These are phyloP conservation scores for Globisporangium spinosum DNA, from an alignment of 352 stramenopile genomes.

Conservation along the genomic window DNA sequence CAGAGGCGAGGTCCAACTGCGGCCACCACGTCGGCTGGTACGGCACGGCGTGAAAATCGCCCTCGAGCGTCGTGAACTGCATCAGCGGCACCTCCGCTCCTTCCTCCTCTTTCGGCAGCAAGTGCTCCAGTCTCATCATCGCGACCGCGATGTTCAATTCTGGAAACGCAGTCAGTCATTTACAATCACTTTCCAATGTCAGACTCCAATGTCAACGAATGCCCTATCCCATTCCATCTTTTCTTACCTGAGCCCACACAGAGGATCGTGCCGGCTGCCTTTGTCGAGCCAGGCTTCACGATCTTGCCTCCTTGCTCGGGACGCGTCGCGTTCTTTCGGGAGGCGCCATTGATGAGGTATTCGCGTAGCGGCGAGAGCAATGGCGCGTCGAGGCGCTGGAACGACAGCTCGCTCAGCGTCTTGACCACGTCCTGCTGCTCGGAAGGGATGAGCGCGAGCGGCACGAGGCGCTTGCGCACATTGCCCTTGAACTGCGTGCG, in stretches of 20 bases:
- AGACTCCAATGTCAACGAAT: background rate
- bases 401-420: conserved; percentile 45
- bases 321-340: conserved; percentile 21
- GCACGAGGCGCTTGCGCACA: conserved; percentile 79
- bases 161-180: conserved; percentile 6
- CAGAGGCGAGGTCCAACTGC: conserved; percentile 56
- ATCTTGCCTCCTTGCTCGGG: conserved; percentile 46
- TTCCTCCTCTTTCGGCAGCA: conserved; percentile 40
- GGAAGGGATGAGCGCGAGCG: conserved; percentile 61
- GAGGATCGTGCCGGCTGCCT: conserved; percentile 58
- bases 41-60: conserved; percentile 61
- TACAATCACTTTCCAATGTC: background rate
- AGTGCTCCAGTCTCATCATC: conserved; percentile 77
- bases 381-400: conserved; percentile 50
- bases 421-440: conserved; percentile 47
- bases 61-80: conserved; percentile 64
- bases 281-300: conserved; percentile 46
- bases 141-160: conserved; percentile 50
- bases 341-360: conserved; percentile 36
- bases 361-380: conserved; percentile 37
- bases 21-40: conserved; percentile 80
- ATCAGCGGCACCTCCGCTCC: conserved; percentile 36
- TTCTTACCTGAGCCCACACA: conserved; percentile 32
- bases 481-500: conserved; percentile 92
- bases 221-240: background rate